phyloP scores from a whole-genome alignment of 2,329 filamentous ascomycete species.

The Talaromyces islandicus region DNA sequence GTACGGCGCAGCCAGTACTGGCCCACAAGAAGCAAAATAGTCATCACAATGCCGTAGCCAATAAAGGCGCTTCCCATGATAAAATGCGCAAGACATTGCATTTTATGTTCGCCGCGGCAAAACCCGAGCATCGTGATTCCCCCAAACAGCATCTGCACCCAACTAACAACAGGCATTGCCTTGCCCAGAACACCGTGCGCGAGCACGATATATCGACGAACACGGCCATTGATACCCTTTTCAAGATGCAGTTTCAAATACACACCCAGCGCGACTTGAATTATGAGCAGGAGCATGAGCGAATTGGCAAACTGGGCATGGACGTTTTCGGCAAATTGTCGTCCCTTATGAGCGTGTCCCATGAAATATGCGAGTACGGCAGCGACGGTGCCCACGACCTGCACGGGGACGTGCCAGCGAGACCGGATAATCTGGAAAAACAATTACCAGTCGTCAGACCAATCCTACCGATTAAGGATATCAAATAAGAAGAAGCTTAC shows the following conservation, averaged over 20 bases:
- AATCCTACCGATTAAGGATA: conserved; percentile 5
- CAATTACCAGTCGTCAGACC: not conserved
- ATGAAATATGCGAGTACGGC: conserved; percentile 83
- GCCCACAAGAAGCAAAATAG: conserved; percentile 78
- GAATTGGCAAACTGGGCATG: conserved; percentile 75
- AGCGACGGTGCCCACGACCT: conserved; percentile 67
- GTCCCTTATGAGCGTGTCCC: conserved; percentile 82
- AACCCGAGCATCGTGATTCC: conserved; percentile 89
- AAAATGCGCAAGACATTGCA: conserved; percentile 92
- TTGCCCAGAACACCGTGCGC: conserved; percentile 81
- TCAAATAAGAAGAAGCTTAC: conserved; percentile 41
- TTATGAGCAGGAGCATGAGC: conserved; percentile 71
- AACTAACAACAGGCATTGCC: conserved; percentile 75
- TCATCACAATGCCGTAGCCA: conserved; percentile 82
- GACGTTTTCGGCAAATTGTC: conserved; percentile 75
- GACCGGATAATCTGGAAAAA: conserved; percentile 70
- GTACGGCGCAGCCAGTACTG: conserved; percentile 78
- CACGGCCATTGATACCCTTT: conserved; percentile 71
- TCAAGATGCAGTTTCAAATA: conserved; percentile 89
- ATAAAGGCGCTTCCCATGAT: conserved; percentile 99
- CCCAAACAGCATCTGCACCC: conserved; percentile 94
- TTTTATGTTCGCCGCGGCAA: conserved; percentile 83
- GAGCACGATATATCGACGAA: conserved; percentile 65
- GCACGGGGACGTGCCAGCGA: conserved; percentile 89
- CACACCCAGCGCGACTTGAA: conserved; percentile 72